These are phyloP conservation scores for Lasiosphaeria ovina DNA, from an alignment of 495 filamentous ascomycete genomes.

Conservation along the genomic window DNA sequence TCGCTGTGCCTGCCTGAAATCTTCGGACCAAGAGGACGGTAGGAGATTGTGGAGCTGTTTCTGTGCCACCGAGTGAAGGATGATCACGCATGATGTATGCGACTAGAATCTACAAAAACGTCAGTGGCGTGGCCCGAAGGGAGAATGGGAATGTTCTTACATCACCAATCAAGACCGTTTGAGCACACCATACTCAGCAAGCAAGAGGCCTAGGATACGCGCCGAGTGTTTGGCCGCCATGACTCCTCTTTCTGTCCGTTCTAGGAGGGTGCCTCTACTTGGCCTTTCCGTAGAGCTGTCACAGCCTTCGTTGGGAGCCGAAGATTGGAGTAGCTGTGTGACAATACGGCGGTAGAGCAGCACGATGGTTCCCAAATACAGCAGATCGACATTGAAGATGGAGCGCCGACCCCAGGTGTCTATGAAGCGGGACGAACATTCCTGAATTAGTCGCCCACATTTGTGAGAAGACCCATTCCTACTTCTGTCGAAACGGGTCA, in stretches of 20 bases:
- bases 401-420: constrained; percentile 26
- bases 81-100: constrained; percentile 30
- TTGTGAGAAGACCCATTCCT: constrained; percentile 14
- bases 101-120: constrained; percentile 27
- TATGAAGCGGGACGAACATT: no score
- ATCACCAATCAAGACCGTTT: constrained; percentile 36
- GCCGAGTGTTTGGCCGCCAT: constrained; percentile 28
- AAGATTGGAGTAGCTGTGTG: constrained; percentile 19
- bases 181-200: constrained; percentile 28
- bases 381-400: constrained; percentile 32
- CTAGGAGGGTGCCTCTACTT: no score
- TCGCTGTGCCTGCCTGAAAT: constrained; percentile 23
- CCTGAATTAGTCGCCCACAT: constrained; percentile 9
- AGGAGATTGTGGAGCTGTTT: constrained; percentile 29
- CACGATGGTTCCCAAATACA: constrained; percentile 35
- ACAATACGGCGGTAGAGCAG: constrained; percentile 34
- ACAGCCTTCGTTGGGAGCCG: constrained; percentile 1
- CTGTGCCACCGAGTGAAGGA: constrained; percentile 30
- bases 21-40: constrained; percentile 18
- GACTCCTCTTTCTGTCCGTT: constrained; percentile 20
- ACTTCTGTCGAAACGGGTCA: no score
- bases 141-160: no score
- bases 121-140: no score
- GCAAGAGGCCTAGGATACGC: constrained; percentile 25
- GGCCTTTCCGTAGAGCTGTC: constrained; percentile 9